phyloP scores from a whole-genome alignment of 2,329 filamentous ascomycete genomes.

The Calonectria pseudoturangicola region DNA sequence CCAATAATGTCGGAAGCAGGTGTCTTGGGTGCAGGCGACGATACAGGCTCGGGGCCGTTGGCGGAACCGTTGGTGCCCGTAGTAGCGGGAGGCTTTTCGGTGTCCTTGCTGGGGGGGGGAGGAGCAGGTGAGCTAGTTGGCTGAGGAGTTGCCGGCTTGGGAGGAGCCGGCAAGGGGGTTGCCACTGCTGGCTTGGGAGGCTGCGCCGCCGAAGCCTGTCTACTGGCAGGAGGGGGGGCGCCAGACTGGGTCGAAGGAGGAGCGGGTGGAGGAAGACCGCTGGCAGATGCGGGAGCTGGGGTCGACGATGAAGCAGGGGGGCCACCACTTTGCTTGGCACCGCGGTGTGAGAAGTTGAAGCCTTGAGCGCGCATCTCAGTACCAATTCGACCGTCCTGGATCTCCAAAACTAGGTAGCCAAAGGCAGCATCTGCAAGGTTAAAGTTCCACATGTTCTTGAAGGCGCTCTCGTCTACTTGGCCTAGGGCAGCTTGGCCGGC shows the following conservation, averaged over 20 bases:
- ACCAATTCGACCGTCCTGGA: conserved; percentile 95
- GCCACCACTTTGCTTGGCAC: conserved; percentile 80
- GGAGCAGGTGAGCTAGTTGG: conserved; percentile 66
- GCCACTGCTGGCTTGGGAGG: conserved; percentile 65
- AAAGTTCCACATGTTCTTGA: conserved; percentile 99
- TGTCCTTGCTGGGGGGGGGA: conserved; percentile 67
- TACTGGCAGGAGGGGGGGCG: conserved; percentile 57
- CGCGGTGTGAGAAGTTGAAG: conserved; percentile 98
- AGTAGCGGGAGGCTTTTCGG: conserved; percentile 71
- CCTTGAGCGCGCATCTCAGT: conserved; percentile 99
- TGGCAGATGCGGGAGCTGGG: conserved; percentile 53
- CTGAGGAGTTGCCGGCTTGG: conserved; percentile 69
- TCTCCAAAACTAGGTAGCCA: conserved; percentile 94
- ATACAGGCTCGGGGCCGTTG: conserved; percentile 70
- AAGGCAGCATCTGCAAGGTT: conserved; percentile 98
- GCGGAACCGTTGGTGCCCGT: conserved; percentile 72
- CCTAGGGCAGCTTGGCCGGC: conserved; percentile 83
- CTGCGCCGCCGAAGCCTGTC: conserved; percentile 63
- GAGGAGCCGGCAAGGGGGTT: conserved; percentile 58
- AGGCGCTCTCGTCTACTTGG: conserved; percentile 97
- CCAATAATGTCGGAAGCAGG: conserved; percentile 82
- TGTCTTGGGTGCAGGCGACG: conserved; percentile 77
- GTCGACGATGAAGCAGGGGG: conserved; percentile 56
- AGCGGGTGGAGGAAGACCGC: conserved; percentile 60
- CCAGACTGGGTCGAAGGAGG: conserved; percentile 61